These are phyloP conservation scores for Paraleonurus japonicus DNA, from an alignment of 257 asterid genomes.

Conservation along the genomic window DNA sequence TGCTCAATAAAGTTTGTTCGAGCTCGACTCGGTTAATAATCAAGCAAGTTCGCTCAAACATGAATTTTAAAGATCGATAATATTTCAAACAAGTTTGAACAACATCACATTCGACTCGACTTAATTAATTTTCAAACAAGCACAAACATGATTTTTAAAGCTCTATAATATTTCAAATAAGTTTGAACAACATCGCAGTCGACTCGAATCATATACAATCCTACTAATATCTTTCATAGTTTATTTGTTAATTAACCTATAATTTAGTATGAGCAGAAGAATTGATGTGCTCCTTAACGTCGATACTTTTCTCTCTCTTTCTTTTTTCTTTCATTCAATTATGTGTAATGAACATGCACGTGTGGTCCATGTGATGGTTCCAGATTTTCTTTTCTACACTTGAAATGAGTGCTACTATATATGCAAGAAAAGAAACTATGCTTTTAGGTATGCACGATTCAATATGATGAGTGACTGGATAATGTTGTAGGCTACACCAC, in stretches of 20 bases:
- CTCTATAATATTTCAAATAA: too few relatives aligned
- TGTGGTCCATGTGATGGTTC: slow-evolving; percentile 32
- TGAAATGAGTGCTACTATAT: neutral
- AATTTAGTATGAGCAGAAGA: neutral
- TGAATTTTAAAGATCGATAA: too few relatives aligned
- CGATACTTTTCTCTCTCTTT: neutral
- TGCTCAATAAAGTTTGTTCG: too few relatives aligned
- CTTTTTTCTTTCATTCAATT: neutral
- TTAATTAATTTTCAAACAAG: too few relatives aligned
- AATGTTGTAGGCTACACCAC: neutral
- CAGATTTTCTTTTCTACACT: neutral
- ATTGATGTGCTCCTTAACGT: slow-evolving; percentile 33
- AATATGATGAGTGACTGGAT: slow-evolving; percentile 6
- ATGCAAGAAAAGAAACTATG: neutral
- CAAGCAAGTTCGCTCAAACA: too few relatives aligned
- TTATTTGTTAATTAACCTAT: neutral
- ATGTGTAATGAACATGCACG: slow-evolving; percentile 30
- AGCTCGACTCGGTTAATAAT: too few relatives aligned
- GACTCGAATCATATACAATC: too few relatives aligned
- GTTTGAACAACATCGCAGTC: too few relatives aligned
- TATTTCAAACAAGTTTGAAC: too few relatives aligned
- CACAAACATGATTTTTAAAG: too few relatives aligned
- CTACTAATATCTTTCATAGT: neutral
- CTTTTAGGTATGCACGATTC: slow-evolving; percentile 20
- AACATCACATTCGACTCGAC: too few relatives aligned